A percentile compares a stretch with the other conserved stretches of the same genome.
These are phyloP conservation scores for Copromyces sp. DNA, from an alignment of 495 filamentous ascomycete genomes.

Conservation along the genomic window DNA sequence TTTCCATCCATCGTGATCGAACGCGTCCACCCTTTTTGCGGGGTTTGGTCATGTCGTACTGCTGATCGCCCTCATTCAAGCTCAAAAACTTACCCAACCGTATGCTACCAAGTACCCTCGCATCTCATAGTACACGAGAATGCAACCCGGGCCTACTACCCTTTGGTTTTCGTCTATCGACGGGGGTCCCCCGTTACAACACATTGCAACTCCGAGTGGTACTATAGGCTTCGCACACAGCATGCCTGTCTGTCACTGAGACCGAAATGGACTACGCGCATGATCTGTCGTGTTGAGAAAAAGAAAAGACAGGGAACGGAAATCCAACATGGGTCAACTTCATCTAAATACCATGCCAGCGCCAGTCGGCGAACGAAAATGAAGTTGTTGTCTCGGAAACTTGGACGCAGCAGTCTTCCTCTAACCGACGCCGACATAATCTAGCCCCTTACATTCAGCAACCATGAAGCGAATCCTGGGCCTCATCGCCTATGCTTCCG, in stretches of 20 bases:
- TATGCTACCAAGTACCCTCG: background rate
- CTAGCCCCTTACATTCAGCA: background rate
- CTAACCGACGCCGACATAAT: background rate
- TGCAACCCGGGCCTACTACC: background rate
- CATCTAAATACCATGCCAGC: background rate
- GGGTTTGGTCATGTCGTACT: background rate
- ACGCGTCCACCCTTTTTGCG: background rate
- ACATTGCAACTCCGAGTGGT: background rate
- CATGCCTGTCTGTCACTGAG: background rate
- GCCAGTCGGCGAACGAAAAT: background rate
- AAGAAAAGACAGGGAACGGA: background rate
- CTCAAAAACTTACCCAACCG: background rate
- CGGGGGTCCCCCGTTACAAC: background rate
- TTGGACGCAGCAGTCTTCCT: background rate
- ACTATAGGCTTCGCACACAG: background rate
- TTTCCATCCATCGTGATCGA: background rate
- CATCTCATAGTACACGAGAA: background rate
- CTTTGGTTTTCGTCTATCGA: background rate
- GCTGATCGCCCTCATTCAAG: background rate
- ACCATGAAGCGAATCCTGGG: background rate
- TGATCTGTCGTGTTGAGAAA: background rate
- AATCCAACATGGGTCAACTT: background rate
- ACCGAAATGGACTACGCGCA: background rate
- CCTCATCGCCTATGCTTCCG: conserved; percentile 5
- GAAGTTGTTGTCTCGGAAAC: background rate